These are phyloP conservation scores for Zoysia japonica DNA, from an alignment of 176 grass and related monocot genomes.

Conservation along the genomic window DNA sequence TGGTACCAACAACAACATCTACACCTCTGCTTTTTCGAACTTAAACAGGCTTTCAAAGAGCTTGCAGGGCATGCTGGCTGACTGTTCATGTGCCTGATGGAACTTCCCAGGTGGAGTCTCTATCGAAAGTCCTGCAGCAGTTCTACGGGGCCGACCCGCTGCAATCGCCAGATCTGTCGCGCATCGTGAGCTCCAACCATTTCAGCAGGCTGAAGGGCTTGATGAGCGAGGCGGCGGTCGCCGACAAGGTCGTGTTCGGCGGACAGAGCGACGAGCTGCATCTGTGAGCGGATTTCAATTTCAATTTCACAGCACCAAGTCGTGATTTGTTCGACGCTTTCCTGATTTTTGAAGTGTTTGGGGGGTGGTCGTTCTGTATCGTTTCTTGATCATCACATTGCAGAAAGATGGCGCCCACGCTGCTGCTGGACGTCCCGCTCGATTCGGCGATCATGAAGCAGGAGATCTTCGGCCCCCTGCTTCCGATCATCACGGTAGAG, in stretches of 20 bases:
- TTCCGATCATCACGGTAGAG: conserved; percentile 76
- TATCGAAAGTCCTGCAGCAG: conserved; percentile 61
- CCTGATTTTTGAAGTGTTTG: background rate
- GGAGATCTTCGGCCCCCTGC: conserved; percentile 84
- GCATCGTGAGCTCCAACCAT: conserved; percentile 72
- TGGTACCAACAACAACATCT: conserved; percentile 47
- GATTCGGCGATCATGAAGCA: conserved; percentile 67
- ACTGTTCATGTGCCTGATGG: conserved; percentile 5
- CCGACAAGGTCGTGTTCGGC: conserved; percentile 67
- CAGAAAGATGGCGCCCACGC: conserved; percentile 81
- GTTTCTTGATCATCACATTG: conserved; percentile 10
- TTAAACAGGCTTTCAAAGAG: background rate
- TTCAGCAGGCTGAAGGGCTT: conserved; percentile 56
- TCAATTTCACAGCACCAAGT: background rate
- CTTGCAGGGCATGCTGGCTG: background rate
- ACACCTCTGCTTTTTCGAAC: background rate
- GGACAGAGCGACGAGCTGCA: conserved; percentile 60
- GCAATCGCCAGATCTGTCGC: conserved; percentile 69
- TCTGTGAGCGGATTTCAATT: conserved; percentile 45
- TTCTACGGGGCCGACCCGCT: conserved; percentile 85
- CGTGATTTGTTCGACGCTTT: background rate
- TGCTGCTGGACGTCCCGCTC: conserved; percentile 71
- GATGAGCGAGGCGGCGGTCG: conserved; percentile 65
- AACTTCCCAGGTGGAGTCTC: conserved; percentile 54
- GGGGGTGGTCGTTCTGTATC: background rate